Evolutionary conservation across 2,329 filamentous ascomycete genomes (phyloP), one percentile per base, ranked within the genome.

Genomic region (Phialophora verrucosa): DNA sequence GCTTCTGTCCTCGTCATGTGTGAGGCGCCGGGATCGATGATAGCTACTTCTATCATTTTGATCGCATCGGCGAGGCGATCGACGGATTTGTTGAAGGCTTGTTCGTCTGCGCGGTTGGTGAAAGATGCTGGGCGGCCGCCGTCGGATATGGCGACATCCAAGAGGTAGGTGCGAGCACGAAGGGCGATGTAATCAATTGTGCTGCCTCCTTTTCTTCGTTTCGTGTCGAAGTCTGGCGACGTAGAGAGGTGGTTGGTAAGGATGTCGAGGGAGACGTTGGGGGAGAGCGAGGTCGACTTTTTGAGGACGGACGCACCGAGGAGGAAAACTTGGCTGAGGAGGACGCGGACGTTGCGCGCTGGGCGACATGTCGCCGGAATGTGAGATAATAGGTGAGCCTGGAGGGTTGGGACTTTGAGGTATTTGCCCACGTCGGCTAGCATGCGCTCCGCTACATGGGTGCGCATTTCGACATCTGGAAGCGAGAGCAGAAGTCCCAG

Each of bases 111-210:
- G 38, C 47, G 67, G 59, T 70, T 73, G 71, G 72, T 67, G 67
- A 78, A 60, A 47, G 69, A 64, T 1, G 60, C 55, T 25, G 72
- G 76, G 65, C 70, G 72, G 63, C 64, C 71, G 1, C 85, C 91
- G 65, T 89, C 86, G 66, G 92, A 91, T 59, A 97, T 82, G 17
- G 87, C 89, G 47, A 92, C 85, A 74, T 95, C 90, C 4, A 97
- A 84, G 23, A 96, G 84, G 2, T 84, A 79, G 3, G 91, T 81
- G 17, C 88, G 82, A 2, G 90, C 88, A 38, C 84, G 82, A 1
- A 97, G 84, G 62, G 88, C 83, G 17, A 82, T 80, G 77, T 91
- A 97, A 77, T 97, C 80, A 17, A 78, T 77, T 12, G 66, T 49
- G 51, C 57, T 63, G 7, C 57, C 29, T 14, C 51, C 59, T 49